Evolutionary conservation across 345 rosid genomes (phyloP).

Genomic region (Eucalyptus sp.): DNA sequence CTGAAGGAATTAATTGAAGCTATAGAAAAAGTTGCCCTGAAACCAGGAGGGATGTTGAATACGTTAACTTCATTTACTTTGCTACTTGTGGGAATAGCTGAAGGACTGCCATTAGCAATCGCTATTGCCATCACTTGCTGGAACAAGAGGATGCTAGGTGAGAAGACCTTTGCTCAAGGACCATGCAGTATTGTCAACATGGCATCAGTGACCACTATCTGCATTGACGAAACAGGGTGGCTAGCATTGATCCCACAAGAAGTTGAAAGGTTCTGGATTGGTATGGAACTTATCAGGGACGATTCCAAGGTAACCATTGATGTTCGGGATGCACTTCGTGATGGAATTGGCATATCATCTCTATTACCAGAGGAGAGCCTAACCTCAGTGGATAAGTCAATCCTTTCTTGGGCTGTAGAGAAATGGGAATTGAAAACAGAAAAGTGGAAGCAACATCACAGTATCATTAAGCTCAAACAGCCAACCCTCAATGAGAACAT

Average conservation of each 20-base stretch:
- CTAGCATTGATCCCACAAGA: not conserved
- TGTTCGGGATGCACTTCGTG: not conserved
- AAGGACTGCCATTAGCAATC: not conserved
- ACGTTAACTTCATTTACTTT: not conserved
- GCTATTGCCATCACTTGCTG: not conserved
- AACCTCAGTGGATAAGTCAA: not conserved
- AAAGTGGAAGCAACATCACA: no score
- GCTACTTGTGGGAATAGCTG: not conserved
- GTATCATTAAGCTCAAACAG: not conserved
- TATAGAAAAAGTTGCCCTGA: not conserved
- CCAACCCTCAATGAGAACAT: not conserved
- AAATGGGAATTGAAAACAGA: not conserved
- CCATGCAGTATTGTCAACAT: not conserved
- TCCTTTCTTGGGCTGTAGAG: not conserved
- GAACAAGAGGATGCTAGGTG: not conserved
- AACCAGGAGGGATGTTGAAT: not conserved
- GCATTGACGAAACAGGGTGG: not conserved
- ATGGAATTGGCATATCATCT: not conserved
- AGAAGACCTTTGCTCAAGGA: not conserved
- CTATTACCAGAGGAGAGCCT: not conserved
- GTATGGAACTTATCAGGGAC: not conserved
- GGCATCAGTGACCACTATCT: not conserved
- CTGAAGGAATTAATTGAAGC: not conserved
- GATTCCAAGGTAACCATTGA: accelerated
- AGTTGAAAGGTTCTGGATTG: not conserved